Conservation (phyloP, 2,329 filamentous ascomycete species). For the Fusarium luffae region DNA sequence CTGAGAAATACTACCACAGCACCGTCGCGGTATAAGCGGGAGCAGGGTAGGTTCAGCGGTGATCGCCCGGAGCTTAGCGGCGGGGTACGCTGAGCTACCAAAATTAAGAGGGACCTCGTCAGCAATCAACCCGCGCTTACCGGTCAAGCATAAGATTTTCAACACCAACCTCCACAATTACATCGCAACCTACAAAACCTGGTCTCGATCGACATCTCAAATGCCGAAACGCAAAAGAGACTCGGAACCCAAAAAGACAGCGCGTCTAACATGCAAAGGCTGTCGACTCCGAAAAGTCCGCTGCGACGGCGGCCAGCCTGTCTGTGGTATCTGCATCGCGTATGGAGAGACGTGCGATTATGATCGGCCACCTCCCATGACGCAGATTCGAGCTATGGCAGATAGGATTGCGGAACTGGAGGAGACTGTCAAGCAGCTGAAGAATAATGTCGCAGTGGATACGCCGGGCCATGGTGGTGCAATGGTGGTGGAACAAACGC, state of each 20-base stretch:
- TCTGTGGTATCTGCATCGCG: neutral
- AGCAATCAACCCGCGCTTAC: too few relatives aligned
- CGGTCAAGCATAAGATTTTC: too few relatives aligned
- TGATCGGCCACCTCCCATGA: slow-evolving; percentile 3
- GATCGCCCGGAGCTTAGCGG: too few relatives aligned
- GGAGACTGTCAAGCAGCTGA: neutral
- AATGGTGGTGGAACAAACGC: neutral
- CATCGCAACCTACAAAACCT: too few relatives aligned
- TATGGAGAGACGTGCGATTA: neutral
- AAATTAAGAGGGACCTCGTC: too few relatives aligned
- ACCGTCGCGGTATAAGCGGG: too few relatives aligned
- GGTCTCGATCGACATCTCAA: neutral
- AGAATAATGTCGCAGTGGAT: neutral
- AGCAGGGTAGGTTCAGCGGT: too few relatives aligned
- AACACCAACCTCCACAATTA: neutral
- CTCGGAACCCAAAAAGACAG: neutral
- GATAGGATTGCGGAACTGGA: slow-evolving; percentile 1
- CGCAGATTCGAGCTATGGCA: neutral
- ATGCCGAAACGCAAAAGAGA: neutral
- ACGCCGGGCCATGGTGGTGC: neutral
- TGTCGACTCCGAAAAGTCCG: slow-evolving; percentile 1
- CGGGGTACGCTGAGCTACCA: too few relatives aligned
- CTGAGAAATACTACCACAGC: too few relatives aligned
- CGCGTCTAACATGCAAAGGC: slow-evolving; percentile 2
- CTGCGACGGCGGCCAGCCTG: neutral